These are phyloP conservation scores for Populus hybrid DNA, from an alignment of 441 rosid species.

Conservation along the genomic window DNA sequence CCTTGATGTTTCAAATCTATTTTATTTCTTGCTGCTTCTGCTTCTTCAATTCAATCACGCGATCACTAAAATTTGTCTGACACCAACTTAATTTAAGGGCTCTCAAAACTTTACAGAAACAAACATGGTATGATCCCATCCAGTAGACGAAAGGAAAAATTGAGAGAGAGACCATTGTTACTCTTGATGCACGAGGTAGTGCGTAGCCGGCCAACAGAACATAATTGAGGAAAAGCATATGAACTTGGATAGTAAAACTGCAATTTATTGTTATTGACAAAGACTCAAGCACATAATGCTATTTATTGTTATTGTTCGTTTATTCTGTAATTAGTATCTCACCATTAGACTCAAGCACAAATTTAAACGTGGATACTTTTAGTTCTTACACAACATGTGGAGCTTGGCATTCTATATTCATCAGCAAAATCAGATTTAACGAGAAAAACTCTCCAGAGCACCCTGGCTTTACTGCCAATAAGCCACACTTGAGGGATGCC, in stretches of 20 bases:
- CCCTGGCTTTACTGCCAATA: neutral
- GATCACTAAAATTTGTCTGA: neutral
- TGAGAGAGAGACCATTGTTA: neutral
- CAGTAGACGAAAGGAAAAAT: neutral
- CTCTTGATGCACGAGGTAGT: neutral
- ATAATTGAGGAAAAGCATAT: neutral
- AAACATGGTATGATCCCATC: neutral
- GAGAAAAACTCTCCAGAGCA: neutral
- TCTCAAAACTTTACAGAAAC: neutral
- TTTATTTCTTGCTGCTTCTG: neutral
- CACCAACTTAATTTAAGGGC: neutral
- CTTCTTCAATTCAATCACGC: neutral
- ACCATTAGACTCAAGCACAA: too few relatives aligned
- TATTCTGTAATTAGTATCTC: neutral
- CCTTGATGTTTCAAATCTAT: neutral
- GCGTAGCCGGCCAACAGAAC: neutral
- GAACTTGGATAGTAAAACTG: slow-evolving; percentile 7
- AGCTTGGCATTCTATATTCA: neutral
- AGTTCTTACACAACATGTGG: neutral
- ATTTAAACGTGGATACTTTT: neutral
- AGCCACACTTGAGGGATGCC: neutral
- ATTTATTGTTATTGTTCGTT: neutral
- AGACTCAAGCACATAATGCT: neutral
- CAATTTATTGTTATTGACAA: slow-evolving; percentile 1
- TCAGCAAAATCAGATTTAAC: neutral